Evolutionary conservation across 2,329 filamentous ascomycete species (phyloP), one percentile per base, ranked within the genome.

Genomic region (Nemania sp.): DNA sequence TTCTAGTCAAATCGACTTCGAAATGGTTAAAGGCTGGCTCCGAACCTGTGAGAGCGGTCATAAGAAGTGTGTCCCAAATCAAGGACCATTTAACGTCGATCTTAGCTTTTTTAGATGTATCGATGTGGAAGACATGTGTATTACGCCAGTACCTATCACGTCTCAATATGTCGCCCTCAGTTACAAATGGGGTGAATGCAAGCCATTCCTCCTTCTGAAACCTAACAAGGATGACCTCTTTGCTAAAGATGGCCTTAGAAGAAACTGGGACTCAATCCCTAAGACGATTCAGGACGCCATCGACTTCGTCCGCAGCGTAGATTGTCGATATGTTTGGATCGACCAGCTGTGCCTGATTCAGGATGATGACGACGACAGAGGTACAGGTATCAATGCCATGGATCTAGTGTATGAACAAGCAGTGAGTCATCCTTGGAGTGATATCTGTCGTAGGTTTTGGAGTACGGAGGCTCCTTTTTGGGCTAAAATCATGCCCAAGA

Each of bases 41-140:
- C 20, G 52, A 15, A 68, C 62, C 24, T 73, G 71, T 41, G 64
- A 67, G 6, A 13, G 27, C 27, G 61, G 62, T 27, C 69, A 73
- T 57, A 29, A 43, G n/a, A 68, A 57, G 61, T 71, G 71, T 24
- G 43, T 45, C n/a, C 49, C 64, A n/a, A 66, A 71, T 41, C 10
- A 49, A 38, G 65, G 67, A 3, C 62, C 67, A 1, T 67, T 70
- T 18, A 67, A 66, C 26, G 26, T 64, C 11, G 62, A 73, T 60
- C 63, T 71, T 7, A 71, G 69, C 54, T 73, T 73, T 54, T 71
- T 71, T 61, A 57, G 71, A 26, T 67, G 66, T 56, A 70, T 73
- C 41, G 69, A 70, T 57, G 71, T 73, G 53, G 63, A 66, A 26
- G 63, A 71, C 7, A 71, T 70, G 60, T 69, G 69, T 55, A 71